phyloP scores from a whole-genome alignment of 1,284 basidiomycete species.

The Pseudomicrostroma phylloplanum region DNA sequence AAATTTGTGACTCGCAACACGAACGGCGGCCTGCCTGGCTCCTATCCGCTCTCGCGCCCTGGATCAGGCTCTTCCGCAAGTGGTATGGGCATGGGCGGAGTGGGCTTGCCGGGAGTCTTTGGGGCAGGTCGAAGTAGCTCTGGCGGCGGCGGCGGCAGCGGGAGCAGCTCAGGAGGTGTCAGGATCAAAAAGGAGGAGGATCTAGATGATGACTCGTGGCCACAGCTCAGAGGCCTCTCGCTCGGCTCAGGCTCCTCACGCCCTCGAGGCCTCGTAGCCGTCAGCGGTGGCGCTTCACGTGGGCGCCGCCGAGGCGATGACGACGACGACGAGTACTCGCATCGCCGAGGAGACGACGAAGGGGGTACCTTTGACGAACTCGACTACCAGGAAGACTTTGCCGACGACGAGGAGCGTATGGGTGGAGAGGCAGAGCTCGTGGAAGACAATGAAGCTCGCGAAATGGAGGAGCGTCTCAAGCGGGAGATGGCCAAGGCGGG shows the following conservation, averaged over 20 bases:
- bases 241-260: background rate
- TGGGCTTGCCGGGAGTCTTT: background rate
- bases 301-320: conserved; percentile 1
- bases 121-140: background rate
- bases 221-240: background rate
- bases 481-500: conserved; percentile 47
- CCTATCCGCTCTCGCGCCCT: too few relatives aligned
- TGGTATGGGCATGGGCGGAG: background rate
- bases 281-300: background rate
- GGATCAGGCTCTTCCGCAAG: background rate
- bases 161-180: background rate
- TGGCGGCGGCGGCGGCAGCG: background rate
- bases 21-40: too few relatives aligned
- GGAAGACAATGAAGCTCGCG: conserved; percentile 43
- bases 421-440: conserved; percentile 13
- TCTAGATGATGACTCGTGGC: background rate
- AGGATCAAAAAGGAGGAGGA: conserved; percentile 12
- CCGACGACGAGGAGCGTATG: conserved; percentile 43
- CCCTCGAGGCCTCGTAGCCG: background rate
- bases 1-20: background rate
- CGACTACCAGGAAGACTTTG: conserved; percentile 47
- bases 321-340: background rate
- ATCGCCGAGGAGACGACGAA: conserved; percentile 14
- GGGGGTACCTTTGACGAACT: conserved; percentile 40
- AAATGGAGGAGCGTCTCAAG: conserved; percentile 47